Percentiles rank a stretch among this genome's conserved stretches.
These are phyloP conservation scores for Domatiomyces catenatus DNA, from an alignment of 2,329 filamentous ascomycete genomes.

Conservation along the genomic window DNA sequence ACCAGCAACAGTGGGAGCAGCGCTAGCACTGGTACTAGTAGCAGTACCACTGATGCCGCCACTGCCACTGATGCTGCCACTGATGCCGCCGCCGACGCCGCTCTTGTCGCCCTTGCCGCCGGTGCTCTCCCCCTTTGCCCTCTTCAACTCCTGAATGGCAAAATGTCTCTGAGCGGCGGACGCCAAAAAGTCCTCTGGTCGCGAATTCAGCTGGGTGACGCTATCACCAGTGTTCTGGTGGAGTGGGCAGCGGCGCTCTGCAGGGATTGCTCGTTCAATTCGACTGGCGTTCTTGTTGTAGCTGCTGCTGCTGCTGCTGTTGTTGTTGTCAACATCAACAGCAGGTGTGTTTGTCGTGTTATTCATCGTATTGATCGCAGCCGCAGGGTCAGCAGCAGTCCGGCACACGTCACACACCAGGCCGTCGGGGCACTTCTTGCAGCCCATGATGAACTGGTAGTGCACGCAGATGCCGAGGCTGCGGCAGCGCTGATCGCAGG, in stretches of 20 bases:
- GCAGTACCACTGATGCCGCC: neutral
- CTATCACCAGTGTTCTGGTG: conserved; percentile 8
- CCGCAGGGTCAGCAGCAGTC: neutral
- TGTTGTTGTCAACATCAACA: neutral
- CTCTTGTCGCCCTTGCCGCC: neutral
- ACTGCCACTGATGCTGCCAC: neutral
- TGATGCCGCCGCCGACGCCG: neutral
- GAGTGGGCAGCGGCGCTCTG: conserved; percentile 9
- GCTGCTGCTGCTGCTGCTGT: neutral
- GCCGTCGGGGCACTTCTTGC: conserved; percentile 10
- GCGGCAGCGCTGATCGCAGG: conserved; percentile 9
- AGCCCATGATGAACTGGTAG: conserved; percentile 11
- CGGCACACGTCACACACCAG: conserved; percentile 5
- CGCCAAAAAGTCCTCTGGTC: conserved; percentile 13
- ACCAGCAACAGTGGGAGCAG: neutral
- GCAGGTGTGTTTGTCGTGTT: neutral
- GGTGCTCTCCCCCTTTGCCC: neutral
- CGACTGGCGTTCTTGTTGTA: too few relatives aligned
- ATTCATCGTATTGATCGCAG: neutral
- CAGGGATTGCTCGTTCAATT: conserved; percentile 4
- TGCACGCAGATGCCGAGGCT: conserved; percentile 15
- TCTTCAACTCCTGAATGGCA: conserved; percentile 7
- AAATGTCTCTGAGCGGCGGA: conserved; percentile 6
- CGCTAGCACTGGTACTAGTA: neutral
- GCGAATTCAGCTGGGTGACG: conserved; percentile 8